These are phyloP conservation scores for Colletotrichum paranaense DNA, from an alignment of 2,329 filamentous ascomycete species.

Conservation along the genomic window DNA sequence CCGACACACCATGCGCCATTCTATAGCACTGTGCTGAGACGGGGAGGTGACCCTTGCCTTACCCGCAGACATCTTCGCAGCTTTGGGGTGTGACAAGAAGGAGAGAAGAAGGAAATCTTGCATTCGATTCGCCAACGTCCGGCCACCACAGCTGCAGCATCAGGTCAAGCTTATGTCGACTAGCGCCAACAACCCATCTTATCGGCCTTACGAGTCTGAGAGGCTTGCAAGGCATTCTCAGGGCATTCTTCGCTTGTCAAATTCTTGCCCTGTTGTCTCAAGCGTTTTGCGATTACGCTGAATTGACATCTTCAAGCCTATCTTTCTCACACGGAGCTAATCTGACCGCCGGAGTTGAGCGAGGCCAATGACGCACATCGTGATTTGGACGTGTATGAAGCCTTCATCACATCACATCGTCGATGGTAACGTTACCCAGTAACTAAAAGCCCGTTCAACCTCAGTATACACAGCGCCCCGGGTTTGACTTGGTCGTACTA, in stretches of 20 bases:
- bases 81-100: not conserved
- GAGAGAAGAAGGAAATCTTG: not conserved
- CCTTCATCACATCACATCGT: not conserved
- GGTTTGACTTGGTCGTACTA: not conserved
- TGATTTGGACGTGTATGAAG: not conserved
- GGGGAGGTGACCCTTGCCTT: not conserved
- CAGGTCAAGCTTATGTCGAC: constrained; percentile 22
- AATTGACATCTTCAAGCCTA: not conserved
- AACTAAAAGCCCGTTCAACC: not conserved
- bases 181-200: not conserved
- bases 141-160: constrained; percentile 1
- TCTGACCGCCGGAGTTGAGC: constrained; percentile 24
- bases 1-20: constrained; percentile 1
- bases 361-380: not conserved
- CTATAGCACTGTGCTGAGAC: not conserved
- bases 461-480: not conserved
- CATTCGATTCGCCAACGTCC: constrained; percentile 12
- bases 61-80: not conserved
- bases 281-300: not conserved
- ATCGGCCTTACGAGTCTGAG: not conserved
- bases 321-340: not conserved
- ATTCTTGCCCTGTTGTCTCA: not conserved
- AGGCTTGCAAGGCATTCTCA: not conserved
- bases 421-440: constrained; percentile 18
- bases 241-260: constrained; percentile 1